phyloP scores from a whole-genome alignment of 1,284 basidiomycete genomes.

The Malassezia pachydermatis region DNA sequence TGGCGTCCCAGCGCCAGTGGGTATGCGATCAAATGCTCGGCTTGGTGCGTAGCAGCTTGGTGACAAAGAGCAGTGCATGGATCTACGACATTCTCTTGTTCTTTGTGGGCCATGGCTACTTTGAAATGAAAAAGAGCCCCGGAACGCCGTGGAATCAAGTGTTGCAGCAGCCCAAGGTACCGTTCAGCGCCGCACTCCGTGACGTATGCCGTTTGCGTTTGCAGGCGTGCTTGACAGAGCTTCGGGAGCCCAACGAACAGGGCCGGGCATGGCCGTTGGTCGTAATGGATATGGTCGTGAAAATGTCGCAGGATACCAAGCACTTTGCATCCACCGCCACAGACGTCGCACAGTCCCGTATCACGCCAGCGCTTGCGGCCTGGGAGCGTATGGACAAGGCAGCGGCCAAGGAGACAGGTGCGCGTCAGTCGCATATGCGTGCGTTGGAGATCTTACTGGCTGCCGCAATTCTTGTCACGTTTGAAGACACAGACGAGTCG shows the following conservation, averaged over 20 bases:
- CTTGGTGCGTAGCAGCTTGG: constrained; percentile 66
- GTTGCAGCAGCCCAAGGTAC: constrained; percentile 55
- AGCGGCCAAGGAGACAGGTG: constrained; percentile 19
- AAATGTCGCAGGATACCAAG: constrained; percentile 61
- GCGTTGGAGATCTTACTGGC: constrained; percentile 32
- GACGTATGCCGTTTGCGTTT: constrained; percentile 61
- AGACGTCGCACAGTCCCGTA: constrained; percentile 21
- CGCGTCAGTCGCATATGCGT: constrained; percentile 17
- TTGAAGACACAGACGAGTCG: constrained; percentile 52
- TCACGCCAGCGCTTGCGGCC: constrained; percentile 19
- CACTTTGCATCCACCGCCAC: constrained; percentile 50
- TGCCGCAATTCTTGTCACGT: constrained; percentile 29
- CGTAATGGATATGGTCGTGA: constrained; percentile 57
- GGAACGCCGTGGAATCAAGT: constrained; percentile 50
- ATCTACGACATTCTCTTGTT: constrained; percentile 67
- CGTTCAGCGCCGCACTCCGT: constrained; percentile 62
- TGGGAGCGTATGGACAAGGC: constrained; percentile 28
- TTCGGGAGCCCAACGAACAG: constrained; percentile 60
- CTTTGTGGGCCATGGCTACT: constrained; percentile 72
- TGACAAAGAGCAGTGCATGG: constrained; percentile 73
- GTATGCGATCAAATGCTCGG: constrained; percentile 73
- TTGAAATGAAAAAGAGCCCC: constrained; percentile 58
- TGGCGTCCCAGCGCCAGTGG: constrained; percentile 54
- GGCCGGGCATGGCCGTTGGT: constrained; percentile 72
- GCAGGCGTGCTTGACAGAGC: constrained; percentile 64